Evolutionary conservation across 2,329 filamentous ascomycete species (phyloP), one percentile per base, ranked within the genome.

Genomic region (Colletotrichum endophyticum): DNA sequence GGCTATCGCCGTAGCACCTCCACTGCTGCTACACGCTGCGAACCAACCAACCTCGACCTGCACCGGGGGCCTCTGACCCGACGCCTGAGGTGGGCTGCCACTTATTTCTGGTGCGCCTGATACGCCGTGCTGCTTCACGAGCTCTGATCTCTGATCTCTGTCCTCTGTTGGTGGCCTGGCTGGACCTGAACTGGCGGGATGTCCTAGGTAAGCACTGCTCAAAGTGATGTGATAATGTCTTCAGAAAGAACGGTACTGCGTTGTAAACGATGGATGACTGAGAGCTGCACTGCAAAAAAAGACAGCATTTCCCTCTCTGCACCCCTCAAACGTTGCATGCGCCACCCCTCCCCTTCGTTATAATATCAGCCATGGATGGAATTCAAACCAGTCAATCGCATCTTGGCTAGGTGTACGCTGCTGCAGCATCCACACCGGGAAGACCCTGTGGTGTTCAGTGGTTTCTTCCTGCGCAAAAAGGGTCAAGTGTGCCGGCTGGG

Each of bases 1-100:
- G 56, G 16, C 56, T 57, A 72, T 53, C 57, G 30, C 56, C 19
- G 64, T 69, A 62, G 66, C 49, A 75, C 61, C 68, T 72, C 72
- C 72, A 75, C 68, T 59, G 30, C 66, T 75, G 72, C 53, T 66
- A 75, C 68, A 75, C 72, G 61, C 44, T 66, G 72, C 61, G 68
- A 56, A 75, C 73, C 73, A 75, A 75, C 73, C 69, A 75, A 72
- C 72, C 32, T 36, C 53, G 53, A 27, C 15, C 36, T 39, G 36
- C 36, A n/a, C 61, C 22, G 28, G 28, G 59, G 16, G 27, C 68
- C 34, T 63, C 68, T 27, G 66, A 63, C 66, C 53, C 49, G 28
- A 72, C 62, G 61, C 25, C 62, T 67, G 36, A 39, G 36, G 36
- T 39, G 36, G 36, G 36, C 36, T 39, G 61, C 62, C 53, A 75